These are phyloP conservation scores for Tuber brumale DNA, from an alignment of 495 filamentous ascomycete genomes.

Conservation along the genomic window DNA sequence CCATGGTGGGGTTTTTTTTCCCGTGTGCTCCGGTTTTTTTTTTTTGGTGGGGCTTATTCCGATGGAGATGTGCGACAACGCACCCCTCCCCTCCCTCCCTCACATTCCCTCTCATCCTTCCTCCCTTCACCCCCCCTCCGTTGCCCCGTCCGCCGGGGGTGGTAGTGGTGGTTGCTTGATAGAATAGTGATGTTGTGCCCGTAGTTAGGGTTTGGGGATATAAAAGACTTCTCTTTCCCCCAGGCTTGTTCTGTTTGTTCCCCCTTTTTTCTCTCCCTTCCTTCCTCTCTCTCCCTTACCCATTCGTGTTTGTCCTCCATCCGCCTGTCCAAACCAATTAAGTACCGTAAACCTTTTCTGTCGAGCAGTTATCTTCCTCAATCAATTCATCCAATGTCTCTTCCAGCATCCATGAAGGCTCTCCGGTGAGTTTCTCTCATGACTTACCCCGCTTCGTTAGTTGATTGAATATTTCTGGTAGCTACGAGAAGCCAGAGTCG, in stretches of 20 bases:
- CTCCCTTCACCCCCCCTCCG: not conserved
- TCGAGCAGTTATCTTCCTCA: not conserved
- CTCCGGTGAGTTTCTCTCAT: slow-evolving; percentile 47
- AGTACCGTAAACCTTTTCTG: slow-evolving; percentile 8
- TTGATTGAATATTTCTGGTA: slow-evolving; percentile 39
- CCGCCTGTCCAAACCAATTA: not conserved
- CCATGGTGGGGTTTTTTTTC: not conserved
- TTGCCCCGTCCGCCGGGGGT: not conserved
- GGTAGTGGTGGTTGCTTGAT: not conserved
- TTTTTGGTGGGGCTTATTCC: not conserved
- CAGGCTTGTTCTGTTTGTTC: not conserved
- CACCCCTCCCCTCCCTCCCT: not conserved
- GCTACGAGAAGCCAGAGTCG: slow-evolving; percentile 57
- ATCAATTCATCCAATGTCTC: slow-evolving; percentile 29
- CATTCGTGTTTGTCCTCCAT: slow-evolving; percentile 6
- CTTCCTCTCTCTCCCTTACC: slow-evolving; percentile 17
- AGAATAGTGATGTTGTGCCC: not conserved
- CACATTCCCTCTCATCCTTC: not conserved
- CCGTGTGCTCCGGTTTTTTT: not conserved
- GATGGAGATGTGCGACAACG: not conserved
- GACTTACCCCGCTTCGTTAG: not conserved
- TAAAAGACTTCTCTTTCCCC: slow-evolving; percentile 1
- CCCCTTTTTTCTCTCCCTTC: slow-evolving; percentile 7
- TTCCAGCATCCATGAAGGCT: slow-evolving; percentile 58
- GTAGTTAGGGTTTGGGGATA: not conserved